phyloP scores from a whole-genome alignment of 345 rosid species.

The Lumnitzera littorea region DNA sequence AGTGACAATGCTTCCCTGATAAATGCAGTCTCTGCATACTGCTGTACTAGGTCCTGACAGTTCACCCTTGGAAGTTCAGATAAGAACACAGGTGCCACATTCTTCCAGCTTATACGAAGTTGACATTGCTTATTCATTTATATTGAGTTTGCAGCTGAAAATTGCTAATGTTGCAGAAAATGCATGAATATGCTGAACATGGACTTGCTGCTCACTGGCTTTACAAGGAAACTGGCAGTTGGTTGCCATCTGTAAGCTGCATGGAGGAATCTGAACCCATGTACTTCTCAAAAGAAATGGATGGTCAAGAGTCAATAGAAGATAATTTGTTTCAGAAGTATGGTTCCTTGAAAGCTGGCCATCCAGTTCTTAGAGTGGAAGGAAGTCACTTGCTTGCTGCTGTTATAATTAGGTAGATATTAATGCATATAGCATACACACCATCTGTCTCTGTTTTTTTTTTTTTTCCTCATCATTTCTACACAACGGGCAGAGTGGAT shows the following conservation, averaged over 20 bases:
- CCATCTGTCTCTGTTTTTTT: neutral
- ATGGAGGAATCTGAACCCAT: constrained; percentile 41
- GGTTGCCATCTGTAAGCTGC: constrained; percentile 24
- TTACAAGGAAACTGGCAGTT: constrained; percentile 56
- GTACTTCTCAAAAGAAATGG: constrained; percentile 29
- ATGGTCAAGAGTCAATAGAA: constrained; percentile 25
- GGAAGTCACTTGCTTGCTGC: constrained; percentile 74
- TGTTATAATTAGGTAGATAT: constrained; percentile 43
- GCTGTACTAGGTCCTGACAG: constrained; percentile 66
- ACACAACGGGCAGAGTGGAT: constrained; percentile 38
- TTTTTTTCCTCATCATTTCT: constrained; percentile 1
- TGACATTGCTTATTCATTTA: neutral
- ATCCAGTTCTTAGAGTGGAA: constrained; percentile 66
- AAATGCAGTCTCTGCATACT: constrained; percentile 66
- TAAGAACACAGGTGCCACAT: constrained; percentile 57
- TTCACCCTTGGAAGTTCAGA: constrained; percentile 72
- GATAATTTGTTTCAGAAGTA: constrained; percentile 37
- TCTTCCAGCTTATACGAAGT: constrained; percentile 3
- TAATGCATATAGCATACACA: neutral
- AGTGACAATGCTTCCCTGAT: neutral
- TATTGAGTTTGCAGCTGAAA: constrained; percentile 1
- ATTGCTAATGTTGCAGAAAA: constrained; percentile 31
- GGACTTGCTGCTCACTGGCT: constrained; percentile 91
- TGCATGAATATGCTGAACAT: constrained; percentile 76
- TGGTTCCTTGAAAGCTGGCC: constrained; percentile 50